Evolutionary conservation across 192 early-diverging fungal species (phyloP), one percentile per base, ranked within the genome.

Genomic region (Coemansia sp.): DNA sequence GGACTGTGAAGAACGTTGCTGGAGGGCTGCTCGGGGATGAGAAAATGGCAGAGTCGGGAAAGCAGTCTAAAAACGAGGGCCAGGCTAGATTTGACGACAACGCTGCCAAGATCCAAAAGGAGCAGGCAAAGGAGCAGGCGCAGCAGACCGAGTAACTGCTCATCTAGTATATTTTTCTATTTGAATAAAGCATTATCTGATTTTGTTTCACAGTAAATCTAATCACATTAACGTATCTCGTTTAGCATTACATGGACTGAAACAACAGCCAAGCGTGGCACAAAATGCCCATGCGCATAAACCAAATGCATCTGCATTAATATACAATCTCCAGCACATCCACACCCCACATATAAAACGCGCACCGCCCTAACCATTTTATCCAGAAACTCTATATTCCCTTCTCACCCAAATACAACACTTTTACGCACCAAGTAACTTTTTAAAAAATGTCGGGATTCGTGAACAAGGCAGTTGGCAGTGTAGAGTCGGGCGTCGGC

Each of bases 371-470:
- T 8, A 47, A 16, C 16, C 43, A n/a, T 49, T 49, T 20, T 22
- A 7, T 49, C 19, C 48, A 49, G 19, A 18, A 6, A 5, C 43
- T 6, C 1, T 11, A 35, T 35, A 35, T 9, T 9, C 9, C 32
- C 7, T 9, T 35, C 8, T 35, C 1, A 22, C 1, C 22, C 22
- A 22, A 22, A 22, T 22, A 22, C 22, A 22, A 22, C 22, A 22
- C 1, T 22, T 22, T 22, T 22, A n/a, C 22, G 22, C 22, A 27
- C 26, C 24, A 26, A 27, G 22, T 27, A 27, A 27, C 2, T 27
- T 27, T 4, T 2, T 22, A 48, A 55, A 55, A 55, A 2, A 55
- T 55, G 54, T 55, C 54, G 27, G 54, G 54, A 35, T 55, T 55
- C 24, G 24, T 55, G 5, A 55, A 55, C 54, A 55, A 55, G 24